Evolutionary conservation across 352 stramenopile genomes (phyloP), one percentile per base, ranked within the genome.

Genomic region (Phytophthora megakarya): DNA sequence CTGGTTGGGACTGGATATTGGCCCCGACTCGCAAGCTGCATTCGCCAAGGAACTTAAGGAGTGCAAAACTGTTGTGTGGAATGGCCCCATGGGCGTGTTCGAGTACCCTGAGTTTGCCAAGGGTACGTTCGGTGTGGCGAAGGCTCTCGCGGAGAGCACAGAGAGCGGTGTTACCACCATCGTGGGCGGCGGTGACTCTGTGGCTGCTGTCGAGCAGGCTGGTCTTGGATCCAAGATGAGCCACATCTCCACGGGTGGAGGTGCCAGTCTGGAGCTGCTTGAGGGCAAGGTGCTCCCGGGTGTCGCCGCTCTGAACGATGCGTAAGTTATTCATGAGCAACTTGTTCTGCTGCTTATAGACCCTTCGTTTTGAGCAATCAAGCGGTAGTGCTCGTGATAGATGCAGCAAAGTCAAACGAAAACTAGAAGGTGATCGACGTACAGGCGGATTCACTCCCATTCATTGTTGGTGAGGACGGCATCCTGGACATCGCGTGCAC

Each of bases 261-360:
- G 98, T 78, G 98, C 98, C 26, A 98, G 92, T 38, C 84, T 99
- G 55, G 98, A 99, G 82, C 86, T 99, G 45, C 79, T 99, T 21
- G 98, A 99, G 70, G 98, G 98, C 55, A 98, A 99, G 79, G 86
- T 92, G 26, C 88, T 99, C 12, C 98, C 98, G 8, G 98, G 98
- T 61, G 97, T 99, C 42, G 95, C 96, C 44, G 96, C 97, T 60
- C 82, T 99, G 48, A 84, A 70, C 40, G 65, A 84, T 58, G 75
- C 70, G 37, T 81, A 80, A 70, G 57, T 42, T 70, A 70, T 43
- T 48, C 40, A 56, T 32, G 30, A 60, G 13, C 42, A 48, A 15
- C 28, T 60, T 13, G 33, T 53, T 53, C 44, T 51, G 43, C 39
- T 55, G 46, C 6, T 11, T 26, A 46, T 61, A 43, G 26, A 56